A percentile compares a stretch with the other conserved stretches of the same genome.
phyloP scores from a whole-genome alignment of 2,329 filamentous ascomycete species.

The Fusarium tricinctum region DNA sequence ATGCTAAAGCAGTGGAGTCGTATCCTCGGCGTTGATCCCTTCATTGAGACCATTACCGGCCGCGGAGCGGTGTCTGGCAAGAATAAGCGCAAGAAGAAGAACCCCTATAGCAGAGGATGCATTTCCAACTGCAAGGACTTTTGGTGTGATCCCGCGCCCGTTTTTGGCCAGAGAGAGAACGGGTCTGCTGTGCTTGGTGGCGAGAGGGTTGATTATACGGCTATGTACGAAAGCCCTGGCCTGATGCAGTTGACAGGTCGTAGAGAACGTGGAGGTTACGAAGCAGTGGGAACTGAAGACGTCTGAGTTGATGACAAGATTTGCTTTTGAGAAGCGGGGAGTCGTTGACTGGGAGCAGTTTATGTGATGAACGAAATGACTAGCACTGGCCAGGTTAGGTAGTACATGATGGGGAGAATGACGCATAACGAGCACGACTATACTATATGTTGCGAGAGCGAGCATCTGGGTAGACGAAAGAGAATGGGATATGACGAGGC shows the following conservation, averaged over 20 bases:
- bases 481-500: constrained; percentile 26
- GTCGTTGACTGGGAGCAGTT: constrained; percentile 21
- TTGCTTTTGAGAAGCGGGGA: constrained; percentile 20
- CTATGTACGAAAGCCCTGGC: constrained; percentile 87
- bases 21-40: constrained; percentile 91
- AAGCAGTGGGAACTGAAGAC: constrained; percentile 72
- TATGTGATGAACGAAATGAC: constrained; percentile 43
- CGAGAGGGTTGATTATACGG: constrained; percentile 85
- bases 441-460: constrained; percentile 28
- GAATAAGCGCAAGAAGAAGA: constrained; percentile 71
- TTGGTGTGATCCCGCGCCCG: constrained; percentile 89
- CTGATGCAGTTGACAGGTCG: constrained; percentile 71
- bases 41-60: constrained; percentile 91
- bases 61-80: constrained; percentile 75
- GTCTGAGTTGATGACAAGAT: constrained; percentile 46
- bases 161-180: constrained; percentile 81
- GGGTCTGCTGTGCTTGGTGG: constrained; percentile 84
- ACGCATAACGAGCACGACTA: constrained; percentile 37
- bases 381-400: constrained; percentile 29
- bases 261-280: constrained; percentile 70
- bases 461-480: constrained; percentile 32
- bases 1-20: constrained; percentile 85
- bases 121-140: constrained; percentile 96
- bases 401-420: constrained; percentile 38
- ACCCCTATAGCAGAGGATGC: constrained; percentile 87